Evolutionary conservation across 2,329 filamentous ascomycete genomes (phyloP), one percentile per base, ranked within the genome.

Genomic region (Pezicula carpinea): DNA sequence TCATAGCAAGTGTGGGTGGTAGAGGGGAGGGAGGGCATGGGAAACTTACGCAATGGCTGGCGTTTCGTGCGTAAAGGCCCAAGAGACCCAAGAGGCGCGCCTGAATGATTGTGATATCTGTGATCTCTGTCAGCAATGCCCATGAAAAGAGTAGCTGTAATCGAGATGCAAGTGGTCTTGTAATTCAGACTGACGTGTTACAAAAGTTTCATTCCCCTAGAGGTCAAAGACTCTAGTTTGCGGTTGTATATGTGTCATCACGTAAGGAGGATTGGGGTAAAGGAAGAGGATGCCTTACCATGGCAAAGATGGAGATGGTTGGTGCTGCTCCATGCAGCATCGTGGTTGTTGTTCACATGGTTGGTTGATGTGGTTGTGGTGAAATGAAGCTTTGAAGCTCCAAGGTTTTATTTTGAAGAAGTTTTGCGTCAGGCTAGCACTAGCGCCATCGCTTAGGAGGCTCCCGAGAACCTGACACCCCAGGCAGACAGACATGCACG

Each of bases 171-270:
- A 14, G 26, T 21, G 8, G 23, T 49, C 43, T 26, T 43, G 23
- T 49, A 65, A 65, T 69, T 93, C 88, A 93, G 88, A 89, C 88
- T 93, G 88, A 93, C 87, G 87, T 92, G 83, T 80, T 83, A 88
- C 82, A 80, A 59, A 76, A 81, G 84, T 92, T 91, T 91, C 87
- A 92, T 85, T 78, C 73, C 76, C 82, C 76, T 68, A 66, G 67
- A 74, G 85, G 83, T 95, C 89, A 93, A 93, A 95, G 89, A 95
- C 89, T 95, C 89, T 95, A 95, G 87, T 91, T 91, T 84, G 83
- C 80, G 85, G 86, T 89, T 84, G 79, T 76, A 73, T 75, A 68
- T 68, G 72, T 89, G 83, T 91, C 88, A 92, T 92, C 88, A 89
- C 66, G 67, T 70, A 69, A 73, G 64, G 56, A 53, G 51, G 56